Evolutionary conservation across 1,139 yeast genomes (phyloP), one percentile per base, ranked within the genome.

Genomic region (Scheffersomyces cryptocercus): DNA sequence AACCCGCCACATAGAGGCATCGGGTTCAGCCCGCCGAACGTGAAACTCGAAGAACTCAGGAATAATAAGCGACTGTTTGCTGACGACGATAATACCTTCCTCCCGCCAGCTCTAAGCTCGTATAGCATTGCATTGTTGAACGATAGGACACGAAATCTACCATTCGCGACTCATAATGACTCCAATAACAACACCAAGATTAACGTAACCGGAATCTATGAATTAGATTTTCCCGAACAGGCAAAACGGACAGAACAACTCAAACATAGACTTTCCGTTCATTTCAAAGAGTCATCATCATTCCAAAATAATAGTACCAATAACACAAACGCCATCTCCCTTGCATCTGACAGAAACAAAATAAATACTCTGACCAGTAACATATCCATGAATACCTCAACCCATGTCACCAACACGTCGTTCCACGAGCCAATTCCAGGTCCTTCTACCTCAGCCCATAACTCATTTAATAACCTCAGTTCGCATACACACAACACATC

Each of bases 71-170:
- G 58, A 42, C 66, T 55, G 33, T 50, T 45, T 26, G 35, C 53
- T 37, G 81, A 75, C 24, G 84, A 81, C 33, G 87, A 81, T 51
- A 75, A 69, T 46, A 75, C 81, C 20, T 75, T 78, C 47, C 69
- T 78, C 45, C 88, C 88, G 0, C 89, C 89, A 2, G 81, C 82
- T 11, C 68, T 84, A 50, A 82, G 88, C 56, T 77, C 84, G 10
- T 83, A 82, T 48, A 62, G 74, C 51, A 62, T 71, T 41, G 74
- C 75, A 32, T 58, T 65, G 40, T 57, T 70, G 40, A 65, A 65
- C 48, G 69, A 63, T 34, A 51, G 53, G 37, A 49, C 59, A 41
- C 44, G 33, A 30, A 31, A 31, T 4, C 7, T 31, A 20, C 35
- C 34, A 32, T 3, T 43, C 44, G 13, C 42, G 43, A 26, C 20